Evolutionary conservation across 2,329 filamentous ascomycete genomes (phyloP), one percentile per base, ranked within the genome.

Genomic region (Cordyceps pruinosa): DNA sequence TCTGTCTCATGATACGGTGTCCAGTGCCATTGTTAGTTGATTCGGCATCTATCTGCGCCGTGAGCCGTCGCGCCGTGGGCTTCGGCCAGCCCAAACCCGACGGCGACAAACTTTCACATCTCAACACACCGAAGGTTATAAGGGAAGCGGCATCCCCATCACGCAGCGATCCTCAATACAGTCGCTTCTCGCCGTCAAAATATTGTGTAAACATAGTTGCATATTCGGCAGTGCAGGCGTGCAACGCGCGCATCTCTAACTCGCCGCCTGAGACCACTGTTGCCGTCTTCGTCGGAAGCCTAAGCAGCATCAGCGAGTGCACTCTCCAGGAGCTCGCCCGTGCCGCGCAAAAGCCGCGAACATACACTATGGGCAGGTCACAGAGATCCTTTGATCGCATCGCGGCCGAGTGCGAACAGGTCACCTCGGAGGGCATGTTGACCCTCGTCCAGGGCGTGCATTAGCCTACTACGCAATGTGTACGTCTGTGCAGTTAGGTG

Each of bases 201-300:
- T 35, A 32, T n/a, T n/a, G n/a, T n/a, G n/a, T 10, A n/a, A 44
- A 34, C 26, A 50, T 50, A 15, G 34, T 41, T 1, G 23, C 21
- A 19, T 50, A 50, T 9, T 50, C 48, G 7, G 21, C 34, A 25
- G 23, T 50, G 6, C 32, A 41, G 48, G 35, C 23, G 5, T 51
- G 23, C n/a, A 51, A 50, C 25, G 34, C 34, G 2, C 17, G 12
- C 10, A 30, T 51, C 26, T 19, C 48, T 7, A 21, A n/a, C 35
- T 19, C n/a, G 2, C 35, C 32, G 25, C 37, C 37, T 2, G 35
- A 39, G 35, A 4, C 5, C 9, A 62, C 76, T 4, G 73, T 77
- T 4, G 76, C 74, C 45, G 73, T 81, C 26, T 82, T 82, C 56
- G 74, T 80, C 4, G 79, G 80, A 34, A 80, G 75, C 28, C 84